Evolutionary conservation across 2,329 filamentous ascomycete genomes (phyloP).

Genomic region (Metarhizium robertsii): DNA sequence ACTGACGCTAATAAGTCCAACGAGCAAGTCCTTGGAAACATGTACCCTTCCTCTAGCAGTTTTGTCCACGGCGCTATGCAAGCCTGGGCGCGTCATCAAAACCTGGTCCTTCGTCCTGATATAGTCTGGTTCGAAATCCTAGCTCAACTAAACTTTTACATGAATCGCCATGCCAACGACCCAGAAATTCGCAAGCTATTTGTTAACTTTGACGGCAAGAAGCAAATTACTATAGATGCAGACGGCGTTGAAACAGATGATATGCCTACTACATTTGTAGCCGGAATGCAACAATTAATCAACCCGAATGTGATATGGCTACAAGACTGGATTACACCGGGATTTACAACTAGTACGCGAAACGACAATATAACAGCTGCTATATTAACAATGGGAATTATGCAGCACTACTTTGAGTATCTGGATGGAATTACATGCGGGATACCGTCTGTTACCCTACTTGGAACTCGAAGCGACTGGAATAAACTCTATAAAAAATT

Average conservation of each 20-base stretch:
- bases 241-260: slow-evolving; percentile 15
- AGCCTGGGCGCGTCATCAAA: slow-evolving; percentile 40
- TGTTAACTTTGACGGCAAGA: slow-evolving; percentile 32
- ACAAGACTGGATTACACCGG: slow-evolving; percentile 30
- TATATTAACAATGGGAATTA: slow-evolving; percentile 35
- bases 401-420: slow-evolving; percentile 30
- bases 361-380: slow-evolving; percentile 30
- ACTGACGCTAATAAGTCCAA: slow-evolving; percentile 3
- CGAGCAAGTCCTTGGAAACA: slow-evolving; percentile 8
- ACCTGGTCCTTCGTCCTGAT: slow-evolving; percentile 40
- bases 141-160: slow-evolving; percentile 40
- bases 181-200: slow-evolving; percentile 31
- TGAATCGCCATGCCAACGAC: slow-evolving; percentile 34
- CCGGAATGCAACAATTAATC: slow-evolving; percentile 30
- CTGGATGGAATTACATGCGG: slow-evolving; percentile 29
- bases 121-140: slow-evolving; percentile 48
- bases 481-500: slow-evolving; percentile 28
- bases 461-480: slow-evolving; percentile 31
- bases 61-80: slow-evolving; percentile 35
- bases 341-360: slow-evolving; percentile 30
- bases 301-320: slow-evolving; percentile 27
- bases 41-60: slow-evolving; percentile 25
- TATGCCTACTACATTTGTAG: slow-evolving; percentile 21
- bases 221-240: slow-evolving; percentile 26
- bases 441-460: slow-evolving; percentile 31